Base-by-base conservation (phyloP, 371 early-diverging fungal genomes). In the Rhizopus arrhizus region DNA sequence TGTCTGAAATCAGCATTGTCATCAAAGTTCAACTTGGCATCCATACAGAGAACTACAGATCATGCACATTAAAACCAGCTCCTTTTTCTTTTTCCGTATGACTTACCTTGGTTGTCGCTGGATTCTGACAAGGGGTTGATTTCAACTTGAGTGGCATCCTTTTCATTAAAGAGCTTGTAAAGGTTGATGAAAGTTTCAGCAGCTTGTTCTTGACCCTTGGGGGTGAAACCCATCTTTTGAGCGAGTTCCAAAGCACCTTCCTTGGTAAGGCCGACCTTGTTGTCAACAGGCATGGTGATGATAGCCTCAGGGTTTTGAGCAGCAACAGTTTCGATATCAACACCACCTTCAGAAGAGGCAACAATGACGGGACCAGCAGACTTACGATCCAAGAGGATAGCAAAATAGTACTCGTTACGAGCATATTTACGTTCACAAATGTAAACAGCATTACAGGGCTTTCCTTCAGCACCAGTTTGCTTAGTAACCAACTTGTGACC, bases 1-100 rank as follows among this genome's bases (percentile, higher is more conserved):
- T 98, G 99, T 73, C 96, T 92, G 87, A 96, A 97, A 36, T 92
- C 94, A 64, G 99, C 98, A 73, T 98, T 98, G 83, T 98, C 99
- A 78, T 98, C 99, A 77, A 97, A 97, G 78, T 93, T 93, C 78
- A 97, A 85, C 84, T 80, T 80, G 64, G 81, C 81, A 66, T 80
- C 81, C 81, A 80, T 80, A 69, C 78, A 75, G 66, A 80, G 74
- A 52, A 80, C 78, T 73, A 64, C 2, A n/a, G 12, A 22, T 50
- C 32, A 31, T 12, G 2, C 48, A 7, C 33, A 2, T 43, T 16
- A 34, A 28, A 46, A 32, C 9, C 16, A 31, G 12, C n/a, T 34
- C 42, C 43, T 34, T 33, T 6, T 48, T 31, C 29, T 62, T 32
- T 38, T 29, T 3, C 13, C 16, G 11, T 4, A n/a, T 28, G 13